A percentile compares a stretch with the other conserved stretches of the same genome.
These are phyloP conservation scores for Waltergamsia citrina DNA, from an alignment of 2,329 filamentous ascomycete genomes.

Conservation along the genomic window DNA sequence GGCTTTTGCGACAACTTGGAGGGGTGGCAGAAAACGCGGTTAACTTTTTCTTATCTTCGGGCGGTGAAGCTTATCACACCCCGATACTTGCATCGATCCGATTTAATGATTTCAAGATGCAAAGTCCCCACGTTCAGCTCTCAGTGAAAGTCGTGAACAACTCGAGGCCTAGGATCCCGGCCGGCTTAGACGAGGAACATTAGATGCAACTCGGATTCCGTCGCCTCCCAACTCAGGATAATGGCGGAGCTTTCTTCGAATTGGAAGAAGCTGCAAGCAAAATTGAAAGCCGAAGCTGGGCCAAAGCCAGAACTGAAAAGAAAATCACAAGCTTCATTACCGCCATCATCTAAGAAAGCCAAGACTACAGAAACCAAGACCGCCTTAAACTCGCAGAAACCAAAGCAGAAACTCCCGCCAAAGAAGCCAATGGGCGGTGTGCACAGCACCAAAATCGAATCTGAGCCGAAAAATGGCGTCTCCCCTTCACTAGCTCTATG, in stretches of 20 bases:
- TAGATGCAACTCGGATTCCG: no score
- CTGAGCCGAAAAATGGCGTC: conserved; percentile 26
- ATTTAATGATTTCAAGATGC: no score
- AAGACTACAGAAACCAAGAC: conserved; percentile 11
- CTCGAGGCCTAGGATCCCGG: background rate
- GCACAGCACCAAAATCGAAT: conserved; percentile 36
- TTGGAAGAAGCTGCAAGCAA: conserved; percentile 69
- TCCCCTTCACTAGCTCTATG: conserved; percentile 50
- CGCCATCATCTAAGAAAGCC: conserved; percentile 16
- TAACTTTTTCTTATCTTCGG: conserved; percentile 1
- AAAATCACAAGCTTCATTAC: conserved; percentile 23
- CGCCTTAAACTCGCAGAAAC: background rate
- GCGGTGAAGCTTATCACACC: background rate
- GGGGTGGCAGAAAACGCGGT: conserved; percentile 1
- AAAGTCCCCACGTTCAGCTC: no score
- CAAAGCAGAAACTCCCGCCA: conserved; percentile 7
- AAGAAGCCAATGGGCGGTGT: conserved; percentile 42
- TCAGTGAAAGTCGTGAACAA: no score
- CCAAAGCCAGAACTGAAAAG: conserved; percentile 29
- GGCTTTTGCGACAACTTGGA: background rate
- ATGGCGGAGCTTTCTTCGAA: conserved; percentile 53
- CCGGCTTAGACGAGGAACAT: no score
- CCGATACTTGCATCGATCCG: background rate
- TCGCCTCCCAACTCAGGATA: no score
- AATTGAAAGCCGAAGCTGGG: conserved; percentile 38